phyloP scores from a whole-genome alignment of 208 protist species.

The Acanthamoeba polyphaga region DNA sequence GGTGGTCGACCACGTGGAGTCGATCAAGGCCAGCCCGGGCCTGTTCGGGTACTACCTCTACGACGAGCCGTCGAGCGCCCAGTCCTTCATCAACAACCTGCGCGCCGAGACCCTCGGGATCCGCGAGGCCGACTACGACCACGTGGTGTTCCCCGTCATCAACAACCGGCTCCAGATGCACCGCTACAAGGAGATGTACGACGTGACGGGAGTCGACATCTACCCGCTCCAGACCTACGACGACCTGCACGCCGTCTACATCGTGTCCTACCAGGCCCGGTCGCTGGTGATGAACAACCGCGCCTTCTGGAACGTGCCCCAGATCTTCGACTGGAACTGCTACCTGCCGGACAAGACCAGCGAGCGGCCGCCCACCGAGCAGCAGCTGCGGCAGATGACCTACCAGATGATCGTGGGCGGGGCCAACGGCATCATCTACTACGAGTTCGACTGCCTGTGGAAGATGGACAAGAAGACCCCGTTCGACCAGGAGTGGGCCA shows the following conservation, averaged over 20 bases:
- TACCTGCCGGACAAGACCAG: neutral
- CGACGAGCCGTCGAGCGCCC: neutral
- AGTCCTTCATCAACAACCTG: slow-evolving; percentile 27
- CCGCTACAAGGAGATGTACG: slow-evolving; percentile 39
- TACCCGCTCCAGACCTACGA: slow-evolving; percentile 22
- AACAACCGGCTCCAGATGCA: slow-evolving; percentile 13
- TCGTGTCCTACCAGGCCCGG: neutral
- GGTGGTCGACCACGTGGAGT: neutral
- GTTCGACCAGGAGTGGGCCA: neutral
- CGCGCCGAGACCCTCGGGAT: neutral
- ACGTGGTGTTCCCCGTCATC: neutral
- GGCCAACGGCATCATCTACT: slow-evolving; percentile 17
- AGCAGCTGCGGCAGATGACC: slow-evolving; percentile 33
- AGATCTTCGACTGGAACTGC: slow-evolving; percentile 26
- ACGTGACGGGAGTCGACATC: slow-evolving; percentile 3
- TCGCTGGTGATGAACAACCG: slow-evolving; percentile 20
- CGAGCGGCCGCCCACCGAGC: neutral
- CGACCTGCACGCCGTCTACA: slow-evolving; percentile 14
- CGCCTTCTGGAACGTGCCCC: slow-evolving; percentile 12
- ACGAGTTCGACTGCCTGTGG: slow-evolving; percentile 31
- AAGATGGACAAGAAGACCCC: slow-evolving; percentile 2
- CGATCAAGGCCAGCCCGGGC: neutral
- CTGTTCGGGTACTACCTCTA: slow-evolving; percentile 30
- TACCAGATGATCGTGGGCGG: slow-evolving; percentile 14
- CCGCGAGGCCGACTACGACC: neutral